A percentile compares a stretch with the other conserved stretches of the same genome.
Evolutionary conservation across 2,329 filamentous ascomycete species (phyloP).

Genomic region (Pseudocercospora eumusae): DNA sequence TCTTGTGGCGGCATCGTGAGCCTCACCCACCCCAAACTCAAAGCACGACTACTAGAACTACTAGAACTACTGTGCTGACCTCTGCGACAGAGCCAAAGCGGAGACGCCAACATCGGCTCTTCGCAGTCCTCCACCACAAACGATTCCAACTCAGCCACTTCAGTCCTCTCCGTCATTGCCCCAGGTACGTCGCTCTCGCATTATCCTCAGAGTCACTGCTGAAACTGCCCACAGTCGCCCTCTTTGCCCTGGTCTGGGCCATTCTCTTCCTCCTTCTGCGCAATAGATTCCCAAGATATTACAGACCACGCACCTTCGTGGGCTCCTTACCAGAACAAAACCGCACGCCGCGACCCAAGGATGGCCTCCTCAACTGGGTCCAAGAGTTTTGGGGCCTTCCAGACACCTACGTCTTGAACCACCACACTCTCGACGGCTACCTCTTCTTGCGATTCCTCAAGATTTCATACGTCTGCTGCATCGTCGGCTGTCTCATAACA

Average conservation of each 20-base stretch:
- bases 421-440: constrained; percentile 90
- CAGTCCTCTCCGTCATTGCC: constrained; percentile 41
- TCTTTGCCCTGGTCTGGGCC: constrained; percentile 41
- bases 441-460: constrained; percentile 87
- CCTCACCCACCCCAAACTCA: constrained; percentile 6
- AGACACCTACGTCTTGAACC: constrained; percentile 81
- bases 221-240: constrained; percentile 27
- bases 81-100: constrained; percentile 20
- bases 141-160: constrained; percentile 36
- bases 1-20: constrained; percentile 15
- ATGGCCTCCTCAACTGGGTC: constrained; percentile 46
- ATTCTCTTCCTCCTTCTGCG: constrained; percentile 47
- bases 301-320: constrained; percentile 49
- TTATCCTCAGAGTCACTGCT: background rate
- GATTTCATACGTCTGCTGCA: constrained; percentile 72
- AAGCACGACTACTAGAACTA: background rate
- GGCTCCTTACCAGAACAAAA: constrained; percentile 46
- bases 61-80: background rate
- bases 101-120: constrained; percentile 35
- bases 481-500: constrained; percentile 79
- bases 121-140: constrained; percentile 17
- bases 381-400: constrained; percentile 55
- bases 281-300: constrained; percentile 47
- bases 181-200: constrained; percentile 14
- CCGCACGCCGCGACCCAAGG: constrained; percentile 43